A percentile compares a stretch with the other conserved stretches of the same genome.
Conservation (phyloP, 768 basidiomycete species). For the Boletus insuetus region DNA sequence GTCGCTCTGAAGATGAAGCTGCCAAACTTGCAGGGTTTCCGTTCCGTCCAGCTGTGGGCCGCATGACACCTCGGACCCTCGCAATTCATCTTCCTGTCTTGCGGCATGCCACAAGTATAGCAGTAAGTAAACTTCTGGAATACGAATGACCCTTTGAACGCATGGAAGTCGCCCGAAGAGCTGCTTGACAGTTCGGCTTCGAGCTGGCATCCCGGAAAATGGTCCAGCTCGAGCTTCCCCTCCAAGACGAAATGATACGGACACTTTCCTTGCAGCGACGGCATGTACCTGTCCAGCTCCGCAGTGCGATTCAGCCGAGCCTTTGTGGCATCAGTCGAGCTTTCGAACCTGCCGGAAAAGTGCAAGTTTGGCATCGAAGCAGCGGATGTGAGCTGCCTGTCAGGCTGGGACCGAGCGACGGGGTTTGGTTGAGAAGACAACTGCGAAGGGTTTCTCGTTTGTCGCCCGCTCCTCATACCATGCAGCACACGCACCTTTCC, state of each 20-base stretch:
- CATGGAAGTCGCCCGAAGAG: too few relatives aligned
- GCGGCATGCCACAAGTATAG: too few relatives aligned
- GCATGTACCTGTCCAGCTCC: conserved; percentile 6
- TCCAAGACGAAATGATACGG: conserved; percentile 6
- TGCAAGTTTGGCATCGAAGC: background rate
- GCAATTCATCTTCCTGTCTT: too few relatives aligned
- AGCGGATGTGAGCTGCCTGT: background rate
- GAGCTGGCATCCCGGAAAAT: background rate
- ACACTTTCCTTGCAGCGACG: background rate
- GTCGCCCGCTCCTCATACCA: background rate
- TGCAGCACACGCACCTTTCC: background rate
- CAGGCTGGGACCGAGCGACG: too few relatives aligned
- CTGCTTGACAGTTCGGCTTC: background rate
- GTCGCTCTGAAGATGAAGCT: too few relatives aligned
- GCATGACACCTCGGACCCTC: too few relatives aligned
- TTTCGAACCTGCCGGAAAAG: background rate
- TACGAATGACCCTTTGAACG: background rate
- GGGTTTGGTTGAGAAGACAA: background rate
- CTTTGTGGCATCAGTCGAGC: background rate
- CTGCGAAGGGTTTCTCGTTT: too few relatives aligned
- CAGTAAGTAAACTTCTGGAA: too few relatives aligned
- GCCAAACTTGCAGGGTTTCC: too few relatives aligned
- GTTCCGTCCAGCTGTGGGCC: too few relatives aligned
- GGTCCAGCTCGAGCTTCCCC: background rate
- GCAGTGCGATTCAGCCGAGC: background rate